Conservation (phyloP, 2,329 filamentous ascomycete species). For the Fusarium sp. region DNA sequence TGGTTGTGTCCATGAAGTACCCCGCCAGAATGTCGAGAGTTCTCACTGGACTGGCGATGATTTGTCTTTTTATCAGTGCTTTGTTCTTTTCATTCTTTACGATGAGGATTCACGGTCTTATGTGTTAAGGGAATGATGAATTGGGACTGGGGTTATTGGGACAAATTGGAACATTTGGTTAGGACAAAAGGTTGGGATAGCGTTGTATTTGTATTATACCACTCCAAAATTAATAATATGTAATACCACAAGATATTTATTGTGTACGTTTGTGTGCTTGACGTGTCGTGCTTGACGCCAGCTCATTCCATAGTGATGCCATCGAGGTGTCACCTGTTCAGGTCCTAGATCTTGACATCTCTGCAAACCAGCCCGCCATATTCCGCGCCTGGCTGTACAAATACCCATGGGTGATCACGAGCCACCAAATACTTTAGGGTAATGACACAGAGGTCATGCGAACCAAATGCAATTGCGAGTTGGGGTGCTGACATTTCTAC, state of each 20-base stretch:
- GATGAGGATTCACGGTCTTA: not conserved
- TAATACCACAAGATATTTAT: not conserved
- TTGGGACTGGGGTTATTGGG: accelerated
- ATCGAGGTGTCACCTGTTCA: accelerated
- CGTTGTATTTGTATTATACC: constrained; percentile 26
- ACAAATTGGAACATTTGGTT: not conserved
- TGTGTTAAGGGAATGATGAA: not conserved
- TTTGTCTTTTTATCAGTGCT: not conserved
- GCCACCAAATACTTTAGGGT: too few species aligned
- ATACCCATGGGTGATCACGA: too few species aligned
- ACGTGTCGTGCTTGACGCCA: accelerated
- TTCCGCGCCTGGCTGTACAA: too few species aligned
- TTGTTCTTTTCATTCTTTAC: not conserved
- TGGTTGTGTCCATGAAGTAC: too few species aligned
- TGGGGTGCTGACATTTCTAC: too few species aligned
- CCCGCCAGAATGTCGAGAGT: not conserved
- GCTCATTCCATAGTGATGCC: accelerated
- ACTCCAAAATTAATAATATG: constrained; percentile 3
- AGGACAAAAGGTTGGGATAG: not conserved
- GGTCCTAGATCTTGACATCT: too few species aligned
- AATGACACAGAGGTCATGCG: too few species aligned
- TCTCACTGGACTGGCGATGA: not conserved
- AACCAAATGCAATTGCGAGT: too few species aligned
- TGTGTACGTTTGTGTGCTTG: too few species aligned
- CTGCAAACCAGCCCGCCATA: accelerated